Evolutionary conservation across 257 asterid genomes (phyloP), one percentile per base, ranked within the genome.

Genomic region (Primulina huaijiensis): DNA sequence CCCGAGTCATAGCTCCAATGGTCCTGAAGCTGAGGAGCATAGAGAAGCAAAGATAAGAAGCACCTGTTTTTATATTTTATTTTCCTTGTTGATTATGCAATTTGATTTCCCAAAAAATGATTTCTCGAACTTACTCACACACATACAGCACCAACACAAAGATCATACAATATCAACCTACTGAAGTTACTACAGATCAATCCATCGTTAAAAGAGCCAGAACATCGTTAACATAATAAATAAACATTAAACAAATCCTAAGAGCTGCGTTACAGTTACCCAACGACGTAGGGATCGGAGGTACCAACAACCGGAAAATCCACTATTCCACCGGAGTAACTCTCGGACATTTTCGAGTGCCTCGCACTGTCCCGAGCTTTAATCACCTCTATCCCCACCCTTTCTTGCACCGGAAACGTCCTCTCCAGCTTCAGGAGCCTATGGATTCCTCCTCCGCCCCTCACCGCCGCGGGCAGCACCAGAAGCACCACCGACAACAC

Each of bases 331-430:
- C 91, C 93, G 75, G 90, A 79, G 66, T 81, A 83, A 56, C 87
- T 78, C 78, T 86, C 95, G 78, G 89, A 76, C 57, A 80, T 77
- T 74, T 96, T 88, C 74, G 85, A 84, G 81, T 92, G 97, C 75
- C 97, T 87, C 25, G 83, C 84, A 78, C 88, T 84, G 76, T 92
- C 97, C 72, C 97, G 87, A 60, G 86, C 87, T 77, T 79, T 86
- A 70, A 86, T 69, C 67, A 59, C 83, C 62, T 86, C 86, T 43
- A 89, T 66, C 76, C 87, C 91, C 81, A 81, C 82, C 46, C 69
- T 75, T 76, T 79, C 84, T 55, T 70, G 74, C 65, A 79, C 50
- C 33, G 96, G 95, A 63, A 87, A 87, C 67, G 82, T 76, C 76
- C 96, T 83, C 71, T 92, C 89, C 63, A 92, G 82, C 19, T 82